Percentiles rank a stretch among this genome's conserved stretches.
Evolutionary conservation across 1,139 yeast genomes (phyloP).

Genomic region (Candida sp.): DNA sequence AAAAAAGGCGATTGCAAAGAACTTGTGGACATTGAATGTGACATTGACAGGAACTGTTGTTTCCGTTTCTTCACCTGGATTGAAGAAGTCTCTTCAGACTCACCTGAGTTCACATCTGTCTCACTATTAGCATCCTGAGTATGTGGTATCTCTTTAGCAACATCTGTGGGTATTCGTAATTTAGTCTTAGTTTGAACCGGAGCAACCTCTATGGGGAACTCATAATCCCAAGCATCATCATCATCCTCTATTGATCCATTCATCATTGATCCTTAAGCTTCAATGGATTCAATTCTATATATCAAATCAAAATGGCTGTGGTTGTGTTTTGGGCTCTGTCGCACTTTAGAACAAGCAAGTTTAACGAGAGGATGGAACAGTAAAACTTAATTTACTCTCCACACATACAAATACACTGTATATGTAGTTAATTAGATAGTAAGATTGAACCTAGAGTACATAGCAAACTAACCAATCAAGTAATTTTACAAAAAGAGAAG

Average conservation of each 20-base stretch:
- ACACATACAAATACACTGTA: too few species aligned
- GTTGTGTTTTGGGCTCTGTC: too few species aligned
- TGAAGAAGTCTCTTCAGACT: neutral
- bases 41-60: neutral
- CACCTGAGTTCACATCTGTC: neutral
- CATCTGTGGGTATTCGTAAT: neutral
- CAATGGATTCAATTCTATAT: too few species aligned
- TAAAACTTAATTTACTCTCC: too few species aligned
- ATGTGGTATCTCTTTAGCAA: neutral
- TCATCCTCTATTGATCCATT: slow-evolving; percentile 19
- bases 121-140: neutral
- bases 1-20: slow-evolving; percentile 36
- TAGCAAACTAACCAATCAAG: too few species aligned
- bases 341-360: neutral
- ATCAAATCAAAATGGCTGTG: neutral
- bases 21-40: slow-evolving; percentile 19
- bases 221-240: slow-evolving; percentile 45
- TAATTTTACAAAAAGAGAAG: too few species aligned
- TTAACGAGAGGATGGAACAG: too few species aligned
- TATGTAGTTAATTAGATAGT: too few species aligned
- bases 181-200: slow-evolving; percentile 22
- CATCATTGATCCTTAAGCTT: neutral
- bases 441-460: too few species aligned
- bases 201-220: slow-evolving; percentile 33
- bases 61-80: neutral